phyloP scores from a whole-genome alignment of 306 rosid genomes.

The Glycine latifolia region DNA sequence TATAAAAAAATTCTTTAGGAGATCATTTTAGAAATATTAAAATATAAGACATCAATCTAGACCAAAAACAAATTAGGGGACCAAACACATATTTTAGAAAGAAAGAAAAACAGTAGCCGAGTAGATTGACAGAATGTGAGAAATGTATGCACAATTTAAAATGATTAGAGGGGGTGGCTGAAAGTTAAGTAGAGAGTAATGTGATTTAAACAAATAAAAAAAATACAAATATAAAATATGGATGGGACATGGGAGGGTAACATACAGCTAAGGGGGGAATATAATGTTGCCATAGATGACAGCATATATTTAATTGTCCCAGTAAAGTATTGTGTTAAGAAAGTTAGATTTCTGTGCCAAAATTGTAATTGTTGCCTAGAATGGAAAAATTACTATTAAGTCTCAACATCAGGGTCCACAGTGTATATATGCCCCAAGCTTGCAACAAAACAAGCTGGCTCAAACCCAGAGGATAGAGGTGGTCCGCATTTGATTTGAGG shows the following conservation, averaged over 20 bases:
- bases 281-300: slow-evolving; percentile 27
- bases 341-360: slow-evolving; percentile 47
- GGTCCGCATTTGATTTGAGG: slow-evolving; percentile 43
- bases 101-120: background rate
- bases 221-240: background rate
- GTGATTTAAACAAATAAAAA: background rate
- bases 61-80: too few species aligned
- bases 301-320: slow-evolving; percentile 18
- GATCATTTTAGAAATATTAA: too few species aligned
- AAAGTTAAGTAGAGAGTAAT: background rate
- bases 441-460: slow-evolving; percentile 50
- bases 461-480: slow-evolving; percentile 31
- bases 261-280: background rate
- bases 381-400: slow-evolving; percentile 51
- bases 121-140: slow-evolving; percentile 2
- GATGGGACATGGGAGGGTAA: background rate
- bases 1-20: too few species aligned
- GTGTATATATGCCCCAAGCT: slow-evolving; percentile 44
- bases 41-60: too few species aligned
- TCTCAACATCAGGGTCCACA: slow-evolving; percentile 48
- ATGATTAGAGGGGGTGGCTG: background rate
- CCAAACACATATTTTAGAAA: too few species aligned
- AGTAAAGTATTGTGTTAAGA: slow-evolving; percentile 22
- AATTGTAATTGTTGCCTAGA: slow-evolving; percentile 57
- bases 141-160: background rate